A percentile compares a stretch with the other conserved stretches of the same genome.
Evolutionary conservation across 352 stramenopile species (phyloP).

Genomic region (Aphanomyces invadans): DNA sequence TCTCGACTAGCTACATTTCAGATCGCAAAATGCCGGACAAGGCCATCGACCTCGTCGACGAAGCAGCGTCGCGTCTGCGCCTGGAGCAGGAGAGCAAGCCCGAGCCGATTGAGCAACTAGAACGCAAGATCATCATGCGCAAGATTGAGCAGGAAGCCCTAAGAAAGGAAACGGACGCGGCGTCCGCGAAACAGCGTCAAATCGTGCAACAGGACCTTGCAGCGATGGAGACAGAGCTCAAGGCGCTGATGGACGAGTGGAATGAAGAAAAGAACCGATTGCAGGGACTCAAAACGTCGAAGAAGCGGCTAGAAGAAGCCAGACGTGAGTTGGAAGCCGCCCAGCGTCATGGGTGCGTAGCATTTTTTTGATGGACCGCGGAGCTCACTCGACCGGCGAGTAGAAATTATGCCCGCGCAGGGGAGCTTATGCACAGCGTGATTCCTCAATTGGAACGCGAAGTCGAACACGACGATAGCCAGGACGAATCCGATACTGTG

Average conservation of each 20-base stretch:
- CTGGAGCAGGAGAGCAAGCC: conserved; percentile 81
- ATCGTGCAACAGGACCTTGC: conserved; percentile 60
- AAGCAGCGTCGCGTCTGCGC: conserved; percentile 79
- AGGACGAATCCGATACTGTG: no score
- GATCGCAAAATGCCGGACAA: conserved; percentile 95
- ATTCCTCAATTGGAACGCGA: conserved; percentile 65
- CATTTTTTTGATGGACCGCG: background rate
- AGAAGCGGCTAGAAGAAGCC: conserved; percentile 69
- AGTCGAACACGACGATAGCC: conserved; percentile 42
- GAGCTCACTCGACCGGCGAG: no score
- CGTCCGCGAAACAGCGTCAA: conserved; percentile 58
- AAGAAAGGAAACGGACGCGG: conserved; percentile 61
- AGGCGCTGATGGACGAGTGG: conserved; percentile 64
- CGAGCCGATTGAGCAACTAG: conserved; percentile 73
- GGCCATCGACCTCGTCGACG: conserved; percentile 94
- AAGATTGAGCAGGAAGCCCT: conserved; percentile 81
- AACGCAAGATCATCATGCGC: conserved; percentile 64
- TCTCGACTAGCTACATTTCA: conserved; percentile 55
- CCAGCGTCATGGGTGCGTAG: conserved; percentile 42
- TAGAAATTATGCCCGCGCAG: conserved; percentile 60
- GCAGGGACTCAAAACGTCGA: conserved; percentile 64
- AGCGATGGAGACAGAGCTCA: conserved; percentile 47
- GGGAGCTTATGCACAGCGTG: conserved; percentile 72
- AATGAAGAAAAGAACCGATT: conserved; percentile 63
- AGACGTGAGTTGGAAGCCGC: conserved; percentile 57